These are phyloP conservation scores for Diaporthe australafricana DNA, from an alignment of 2,329 filamentous ascomycete genomes.

Conservation along the genomic window DNA sequence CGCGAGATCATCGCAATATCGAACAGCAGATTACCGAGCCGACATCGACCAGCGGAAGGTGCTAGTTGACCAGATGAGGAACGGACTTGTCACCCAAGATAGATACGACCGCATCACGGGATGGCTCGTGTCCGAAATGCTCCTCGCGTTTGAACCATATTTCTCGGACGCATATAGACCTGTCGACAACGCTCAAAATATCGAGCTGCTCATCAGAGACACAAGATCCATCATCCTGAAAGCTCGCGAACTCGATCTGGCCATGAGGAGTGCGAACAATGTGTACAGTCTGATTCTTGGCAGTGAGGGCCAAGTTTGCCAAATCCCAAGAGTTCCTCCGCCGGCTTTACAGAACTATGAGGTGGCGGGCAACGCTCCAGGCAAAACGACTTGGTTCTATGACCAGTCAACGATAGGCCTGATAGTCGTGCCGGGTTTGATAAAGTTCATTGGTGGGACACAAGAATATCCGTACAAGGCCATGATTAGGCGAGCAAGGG, in stretches of 20 bases:
- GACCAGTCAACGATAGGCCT: not conserved
- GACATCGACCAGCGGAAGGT: too few relatives aligned
- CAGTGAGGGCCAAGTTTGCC: not conserved
- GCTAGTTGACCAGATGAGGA: not conserved
- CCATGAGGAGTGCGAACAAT: not conserved
- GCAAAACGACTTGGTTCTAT: not conserved
- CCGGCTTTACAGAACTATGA: not conserved
- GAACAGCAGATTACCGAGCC: too few relatives aligned
- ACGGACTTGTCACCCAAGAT: not conserved
- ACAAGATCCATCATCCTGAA: not conserved
- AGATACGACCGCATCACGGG: not conserved
- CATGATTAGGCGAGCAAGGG: not conserved
- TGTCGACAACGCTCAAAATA: not conserved
- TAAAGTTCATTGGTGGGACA: not conserved
- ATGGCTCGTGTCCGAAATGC: not conserved
- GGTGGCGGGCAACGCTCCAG: not conserved
- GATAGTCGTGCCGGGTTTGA: slow-evolving; percentile 8
- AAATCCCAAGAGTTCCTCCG: not conserved
- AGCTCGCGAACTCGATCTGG: slow-evolving; percentile 6
- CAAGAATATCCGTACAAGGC: not conserved
- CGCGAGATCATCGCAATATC: too few relatives aligned
- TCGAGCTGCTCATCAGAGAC: slow-evolving; percentile 16
- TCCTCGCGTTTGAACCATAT: slow-evolving; percentile 6
- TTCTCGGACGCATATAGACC: not conserved
- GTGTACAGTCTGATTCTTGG: not conserved